Base-by-base conservation (phyloP, 2,329 filamentous ascomycete species). In the Sporothrix humicola region DNA sequence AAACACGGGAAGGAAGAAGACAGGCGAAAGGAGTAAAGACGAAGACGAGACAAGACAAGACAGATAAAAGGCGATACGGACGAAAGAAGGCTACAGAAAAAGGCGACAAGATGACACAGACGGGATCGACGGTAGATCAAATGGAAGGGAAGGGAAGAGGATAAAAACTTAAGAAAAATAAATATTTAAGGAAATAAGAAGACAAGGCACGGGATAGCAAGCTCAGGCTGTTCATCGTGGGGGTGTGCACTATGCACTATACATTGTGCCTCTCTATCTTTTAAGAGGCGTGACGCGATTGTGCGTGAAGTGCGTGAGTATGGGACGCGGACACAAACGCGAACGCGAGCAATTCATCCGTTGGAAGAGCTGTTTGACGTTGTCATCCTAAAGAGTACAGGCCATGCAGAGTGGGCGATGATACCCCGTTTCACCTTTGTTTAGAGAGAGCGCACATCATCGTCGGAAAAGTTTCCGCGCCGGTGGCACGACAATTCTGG, bases 121-220 rank as follows among this genome's bases (percentile, higher is more conserved):
- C 71, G 58, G 42, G 69, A 71, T 71, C 44, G 44, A 23, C 69
- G 54, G 71, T 44, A 17, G 59, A 72, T 66, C 70, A 26, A 26
- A 59, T 26, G 23, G 23, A 44, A 42, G 52, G 68, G 31, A 44
- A 37, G 48, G 37, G 52, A 26, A 9, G 31, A 3, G 31, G 1
- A 7, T 1, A 37, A 37, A 37, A 37, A 37, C 1, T 2, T 37
- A 37, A 5, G 3, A 37, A 10, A 58, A 58, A 58, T 8, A 20
- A 56, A 26, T 26, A 26, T 26, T 26, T 2, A n/a, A n/a, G 52
- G 5, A 56, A 23, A 58, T 26, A 52, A 15, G 31, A 54, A 20
- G 23, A 31, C 56, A 20, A 63, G 4, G 15, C 17, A 44, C 58
- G 20, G 50, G 15, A 15, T 52, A 4, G 6, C 50, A 48, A 17